Evolutionary conservation across 2,329 filamentous ascomycete genomes (phyloP).

Genomic region (Ophiostoma populinum): DNA sequence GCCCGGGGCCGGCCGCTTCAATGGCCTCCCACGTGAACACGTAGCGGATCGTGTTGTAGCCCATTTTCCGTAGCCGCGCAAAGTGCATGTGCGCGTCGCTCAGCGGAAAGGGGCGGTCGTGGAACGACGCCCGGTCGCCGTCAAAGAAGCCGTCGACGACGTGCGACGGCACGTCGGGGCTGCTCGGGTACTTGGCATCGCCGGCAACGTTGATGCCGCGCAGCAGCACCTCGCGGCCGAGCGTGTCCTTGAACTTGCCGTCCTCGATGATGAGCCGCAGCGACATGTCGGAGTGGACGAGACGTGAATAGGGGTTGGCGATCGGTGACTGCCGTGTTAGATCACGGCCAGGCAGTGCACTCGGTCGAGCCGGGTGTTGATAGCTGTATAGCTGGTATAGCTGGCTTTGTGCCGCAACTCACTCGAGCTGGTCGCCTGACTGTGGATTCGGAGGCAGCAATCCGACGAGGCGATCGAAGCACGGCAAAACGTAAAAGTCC

Average conservation of each 20-base stretch:
- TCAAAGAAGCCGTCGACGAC: constrained; percentile 70
- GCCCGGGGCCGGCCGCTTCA: constrained; percentile 75
- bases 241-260: constrained; percentile 61
- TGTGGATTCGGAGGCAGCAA: too few species aligned
- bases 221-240: constrained; percentile 72
- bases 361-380: too few species aligned
- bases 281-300: constrained; percentile 36
- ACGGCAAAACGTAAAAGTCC: too few species aligned
- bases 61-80: constrained; percentile 66
- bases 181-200: constrained; percentile 76
- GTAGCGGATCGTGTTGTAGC: constrained; percentile 93
- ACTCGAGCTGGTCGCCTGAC: too few species aligned
- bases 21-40: constrained; percentile 99
- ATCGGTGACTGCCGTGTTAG: too few species aligned
- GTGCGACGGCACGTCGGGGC: constrained; percentile 69
- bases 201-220: constrained; percentile 88
- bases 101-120: constrained; percentile 65
- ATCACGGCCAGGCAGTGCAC: too few species aligned
- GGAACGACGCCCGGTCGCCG: constrained; percentile 79
- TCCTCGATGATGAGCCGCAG: constrained; percentile 72
- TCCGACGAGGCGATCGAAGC: too few species aligned
- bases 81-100: constrained; percentile 79
- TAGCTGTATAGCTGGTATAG: too few species aligned
- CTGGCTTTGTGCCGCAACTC: too few species aligned
- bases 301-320: background rate